Evolutionary conservation across 805 yeast genomes (phyloP).

Genomic region (Saccharomycopsis fodiens): DNA sequence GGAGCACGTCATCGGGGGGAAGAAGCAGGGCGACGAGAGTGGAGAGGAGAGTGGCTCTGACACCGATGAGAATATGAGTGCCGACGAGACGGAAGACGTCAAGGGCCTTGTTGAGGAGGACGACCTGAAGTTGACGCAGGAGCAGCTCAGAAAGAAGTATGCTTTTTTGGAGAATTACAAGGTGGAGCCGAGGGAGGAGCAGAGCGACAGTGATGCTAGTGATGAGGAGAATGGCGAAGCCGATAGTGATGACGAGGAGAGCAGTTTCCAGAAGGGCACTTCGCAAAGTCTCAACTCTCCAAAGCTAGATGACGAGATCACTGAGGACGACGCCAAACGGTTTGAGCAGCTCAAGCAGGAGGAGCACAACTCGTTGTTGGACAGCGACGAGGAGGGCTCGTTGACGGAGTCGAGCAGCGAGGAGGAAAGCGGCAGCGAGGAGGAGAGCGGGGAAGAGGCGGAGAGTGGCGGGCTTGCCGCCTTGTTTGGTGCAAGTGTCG

Average conservation of each 20-base stretch:
- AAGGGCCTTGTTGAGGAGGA: slow-evolving; percentile 20
- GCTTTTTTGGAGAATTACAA: slow-evolving; percentile 23
- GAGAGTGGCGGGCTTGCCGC: slow-evolving; percentile 28
- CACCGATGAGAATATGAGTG: slow-evolving; percentile 28
- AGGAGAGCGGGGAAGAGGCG: slow-evolving; percentile 19
- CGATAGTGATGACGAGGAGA: slow-evolving; percentile 8
- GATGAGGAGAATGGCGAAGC: slow-evolving; percentile 11
- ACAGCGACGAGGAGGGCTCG: slow-evolving; percentile 24
- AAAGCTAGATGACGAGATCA: slow-evolving; percentile 10
- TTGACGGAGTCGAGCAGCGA: slow-evolving; percentile 22
- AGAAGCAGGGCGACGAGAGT: slow-evolving; percentile 18
- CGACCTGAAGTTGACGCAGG: slow-evolving; percentile 35
- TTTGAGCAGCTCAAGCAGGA: slow-evolving; percentile 10
- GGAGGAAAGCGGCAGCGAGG: slow-evolving; percentile 20
- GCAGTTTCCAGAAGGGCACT: slow-evolving; percentile 10
- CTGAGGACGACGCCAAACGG: slow-evolving; percentile 21
- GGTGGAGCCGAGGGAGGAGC: slow-evolving; percentile 6
- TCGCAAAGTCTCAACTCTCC: no score
- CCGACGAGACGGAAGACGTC: slow-evolving; percentile 18
- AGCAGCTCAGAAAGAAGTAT: slow-evolving; percentile 38
- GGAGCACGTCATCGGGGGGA: slow-evolving; percentile 23
- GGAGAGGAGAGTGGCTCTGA: slow-evolving; percentile 27
- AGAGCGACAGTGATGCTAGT: slow-evolving; percentile 12
- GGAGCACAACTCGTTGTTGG: slow-evolving; percentile 19
- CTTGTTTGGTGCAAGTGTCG: slow-evolving; percentile 28